These are phyloP conservation scores for Carex sylvatica DNA, from an alignment of 202 grass and related monocot species.

Conservation along the genomic window DNA sequence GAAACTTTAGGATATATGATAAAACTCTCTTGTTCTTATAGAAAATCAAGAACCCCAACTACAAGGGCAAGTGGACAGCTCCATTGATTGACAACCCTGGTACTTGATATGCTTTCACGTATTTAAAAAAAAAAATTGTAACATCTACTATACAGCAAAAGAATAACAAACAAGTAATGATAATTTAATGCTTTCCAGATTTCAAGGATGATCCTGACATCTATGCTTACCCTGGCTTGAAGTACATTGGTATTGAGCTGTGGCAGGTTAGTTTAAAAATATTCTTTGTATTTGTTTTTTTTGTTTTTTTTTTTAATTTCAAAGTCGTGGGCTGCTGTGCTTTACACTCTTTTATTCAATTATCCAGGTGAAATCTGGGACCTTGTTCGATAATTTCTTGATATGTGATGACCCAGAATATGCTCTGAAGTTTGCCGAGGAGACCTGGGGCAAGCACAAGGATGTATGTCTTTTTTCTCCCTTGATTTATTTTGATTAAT, in stretches of 20 bases:
- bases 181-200: constrained; percentile 43
- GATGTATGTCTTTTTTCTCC: constrained; percentile 38
- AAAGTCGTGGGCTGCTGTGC: neutral
- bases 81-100: constrained; percentile 92
- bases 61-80: constrained; percentile 98
- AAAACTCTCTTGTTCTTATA: constrained; percentile 21
- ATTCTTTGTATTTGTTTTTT: neutral
- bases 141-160: neutral
- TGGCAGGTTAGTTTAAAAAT: constrained; percentile 57
- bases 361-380: constrained; percentile 82
- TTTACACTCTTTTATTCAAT: constrained; percentile 14
- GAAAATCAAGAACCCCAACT: constrained; percentile 98
- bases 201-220: constrained; percentile 82
- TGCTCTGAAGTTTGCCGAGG: constrained; percentile 77
- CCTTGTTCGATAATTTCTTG: constrained; percentile 83
- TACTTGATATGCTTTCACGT: constrained; percentile 27
- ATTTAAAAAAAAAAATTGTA: neutral
- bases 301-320: neutral
- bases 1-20: constrained; percentile 15
- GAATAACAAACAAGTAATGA: neutral
- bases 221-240: constrained; percentile 74
- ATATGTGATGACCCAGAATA: constrained; percentile 69
- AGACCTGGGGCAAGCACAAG: constrained; percentile 85
- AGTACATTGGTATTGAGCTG: constrained; percentile 91
- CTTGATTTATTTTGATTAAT: neutral